These are phyloP conservation scores for Quercus agrifolia DNA, from an alignment of 306 rosid genomes.

Conservation along the genomic window DNA sequence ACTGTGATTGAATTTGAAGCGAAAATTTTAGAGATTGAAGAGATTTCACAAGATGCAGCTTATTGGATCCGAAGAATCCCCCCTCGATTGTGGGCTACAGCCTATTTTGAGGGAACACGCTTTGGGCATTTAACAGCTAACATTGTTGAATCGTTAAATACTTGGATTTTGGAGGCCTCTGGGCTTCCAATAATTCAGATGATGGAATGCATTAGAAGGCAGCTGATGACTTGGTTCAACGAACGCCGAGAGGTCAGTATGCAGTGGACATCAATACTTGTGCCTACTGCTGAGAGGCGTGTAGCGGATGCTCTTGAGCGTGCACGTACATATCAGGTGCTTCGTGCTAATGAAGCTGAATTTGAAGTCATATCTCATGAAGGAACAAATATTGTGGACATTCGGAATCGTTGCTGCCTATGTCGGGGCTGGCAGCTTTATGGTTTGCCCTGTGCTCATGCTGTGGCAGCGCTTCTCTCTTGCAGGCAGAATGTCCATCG, in stretches of 20 bases:
- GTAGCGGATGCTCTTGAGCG: conserved; percentile 82
- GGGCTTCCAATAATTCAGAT: conserved; percentile 85
- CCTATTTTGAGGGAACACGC: conserved; percentile 81
- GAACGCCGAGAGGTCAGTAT: conserved; percentile 82
- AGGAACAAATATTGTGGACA: conserved; percentile 70
- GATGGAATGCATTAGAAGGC: conserved; percentile 92
- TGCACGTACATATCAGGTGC: conserved; percentile 80
- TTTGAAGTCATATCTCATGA: conserved; percentile 83
- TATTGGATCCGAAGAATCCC: conserved; percentile 77
- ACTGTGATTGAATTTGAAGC: conserved; percentile 75
- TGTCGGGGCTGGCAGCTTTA: conserved; percentile 89
- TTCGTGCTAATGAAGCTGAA: conserved; percentile 88
- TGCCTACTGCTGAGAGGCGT: conserved; percentile 71
- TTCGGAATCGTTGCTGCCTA: conserved; percentile 69
- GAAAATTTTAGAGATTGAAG: conserved; percentile 66
- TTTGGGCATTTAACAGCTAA: conserved; percentile 81
- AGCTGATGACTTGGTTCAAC: conserved; percentile 87
- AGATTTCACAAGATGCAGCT: conserved; percentile 80
- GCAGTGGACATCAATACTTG: conserved; percentile 92
- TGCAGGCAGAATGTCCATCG: conserved; percentile 88
- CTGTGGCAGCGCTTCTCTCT: conserved; percentile 86
- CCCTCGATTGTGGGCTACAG: conserved; percentile 80
- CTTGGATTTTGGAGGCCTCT: conserved; percentile 80
- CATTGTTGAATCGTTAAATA: conserved; percentile 59
- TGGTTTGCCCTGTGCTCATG: conserved; percentile 90